Evolutionary conservation across 257 asterid species (phyloP), one percentile per base, ranked within the genome.

Genomic region (Salvia hispanica): DNA sequence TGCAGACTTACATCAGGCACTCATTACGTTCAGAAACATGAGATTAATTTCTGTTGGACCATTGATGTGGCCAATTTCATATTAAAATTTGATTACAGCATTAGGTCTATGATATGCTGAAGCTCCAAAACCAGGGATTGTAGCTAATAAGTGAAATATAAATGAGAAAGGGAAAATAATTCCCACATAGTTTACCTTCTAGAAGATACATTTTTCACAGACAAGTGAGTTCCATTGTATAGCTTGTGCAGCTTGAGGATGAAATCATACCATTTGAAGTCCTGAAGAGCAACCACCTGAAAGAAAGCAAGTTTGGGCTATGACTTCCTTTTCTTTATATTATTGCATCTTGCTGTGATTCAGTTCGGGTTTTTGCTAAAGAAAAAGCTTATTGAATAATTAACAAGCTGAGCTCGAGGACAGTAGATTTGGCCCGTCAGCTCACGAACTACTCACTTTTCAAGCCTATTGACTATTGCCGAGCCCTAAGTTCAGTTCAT

Each of bases 241-340:
- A 91, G 86, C 84, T 84, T 89, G 78, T 87, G 95, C 76, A 87
- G 52, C 55, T 91, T 79, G 72, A 91, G 76, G 80, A 91, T 62
- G 74, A 91, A 88, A 75, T 91, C 95, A 48, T 85, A 78, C 98
- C 92, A 91, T 75, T 87, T 91, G 78, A 88, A 91, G 67, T 86
- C 87, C 83, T 82, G 94, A 80, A 91, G 98, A 76, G 75, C 77
- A 44, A 91, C 88, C 73, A 87, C 88, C 96, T 89, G 84, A 76
- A 79, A 48, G 16, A 56, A 39, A 71, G 13, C 28, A 73, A 77
- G 44, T 50, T 58, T 4, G 51, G 46, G 34, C 46, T 4, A 12
- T 8, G 45, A 57, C 39, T 48, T 36, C 15, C 2, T 21, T 52
- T 48, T 7, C 18, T 33, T 52, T 10, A 21, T 21, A 25, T 36